phyloP scores from a whole-genome alignment of 495 filamentous ascomycete species.

The Penicillium paradoxum region DNA sequence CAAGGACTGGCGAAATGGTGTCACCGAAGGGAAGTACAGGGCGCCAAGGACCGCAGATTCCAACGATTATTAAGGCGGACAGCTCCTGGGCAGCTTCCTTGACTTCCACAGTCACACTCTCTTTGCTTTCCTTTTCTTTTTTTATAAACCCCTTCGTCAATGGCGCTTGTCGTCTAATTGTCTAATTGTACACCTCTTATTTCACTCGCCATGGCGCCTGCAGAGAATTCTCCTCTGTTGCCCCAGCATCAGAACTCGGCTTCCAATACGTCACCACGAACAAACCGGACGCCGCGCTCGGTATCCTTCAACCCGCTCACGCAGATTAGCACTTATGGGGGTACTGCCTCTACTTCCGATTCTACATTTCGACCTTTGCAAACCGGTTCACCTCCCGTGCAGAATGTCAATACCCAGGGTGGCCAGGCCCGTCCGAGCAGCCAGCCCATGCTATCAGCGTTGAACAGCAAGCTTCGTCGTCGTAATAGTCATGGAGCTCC shows the following conservation, averaged over 20 bases:
- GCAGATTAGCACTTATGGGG: conserved; percentile 53
- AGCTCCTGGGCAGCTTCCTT: conserved; percentile 1
- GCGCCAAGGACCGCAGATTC: conserved; percentile 1
- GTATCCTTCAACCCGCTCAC: conserved; percentile 69
- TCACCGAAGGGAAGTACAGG: not conserved
- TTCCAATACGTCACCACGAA: conserved; percentile 37
- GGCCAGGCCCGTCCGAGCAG: conserved; percentile 33
- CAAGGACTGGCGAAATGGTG: too few relatives aligned
- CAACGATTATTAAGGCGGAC: conserved; percentile 8
- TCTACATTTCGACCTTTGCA: conserved; percentile 42
- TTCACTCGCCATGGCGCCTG: conserved; percentile 32
- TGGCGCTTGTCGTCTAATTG: conserved; percentile 15
- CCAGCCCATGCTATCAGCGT: conserved; percentile 68
- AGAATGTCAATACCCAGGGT: conserved; percentile 30
- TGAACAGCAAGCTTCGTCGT: conserved; percentile 82
- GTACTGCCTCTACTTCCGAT: conserved; percentile 35
- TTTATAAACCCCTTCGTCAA: conserved; percentile 12
- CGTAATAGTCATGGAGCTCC: conserved; percentile 77
- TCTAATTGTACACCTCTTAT: conserved; percentile 1
- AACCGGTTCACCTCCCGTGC: conserved; percentile 34
- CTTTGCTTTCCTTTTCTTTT: conserved; percentile 4
- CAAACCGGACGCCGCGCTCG: conserved; percentile 46
- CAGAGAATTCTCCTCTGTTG: conserved; percentile 46
- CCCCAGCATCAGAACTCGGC: conserved; percentile 35
- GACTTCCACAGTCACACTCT: not conserved